These are phyloP conservation scores for Aspergillus caelatus DNA, from an alignment of 2,329 filamentous ascomycete genomes.

Conservation along the genomic window DNA sequence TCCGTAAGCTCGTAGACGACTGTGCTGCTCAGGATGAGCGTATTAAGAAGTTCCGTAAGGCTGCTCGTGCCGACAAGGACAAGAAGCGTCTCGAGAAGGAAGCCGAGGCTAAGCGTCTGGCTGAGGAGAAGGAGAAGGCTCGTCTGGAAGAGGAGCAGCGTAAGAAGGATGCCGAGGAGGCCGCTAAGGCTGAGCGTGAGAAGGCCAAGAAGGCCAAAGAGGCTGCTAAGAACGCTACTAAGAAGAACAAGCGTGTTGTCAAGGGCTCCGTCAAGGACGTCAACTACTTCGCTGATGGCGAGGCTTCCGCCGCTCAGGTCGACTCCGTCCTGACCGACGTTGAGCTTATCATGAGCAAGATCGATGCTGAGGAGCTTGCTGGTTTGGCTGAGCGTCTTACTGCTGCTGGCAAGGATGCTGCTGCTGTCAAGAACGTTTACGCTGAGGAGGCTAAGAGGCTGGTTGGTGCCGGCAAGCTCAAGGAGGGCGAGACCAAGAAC, in stretches of 20 bases:
- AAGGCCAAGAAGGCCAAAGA: conserved; percentile 95
- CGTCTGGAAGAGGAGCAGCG: conserved; percentile 82
- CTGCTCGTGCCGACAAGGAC: conserved; percentile 92
- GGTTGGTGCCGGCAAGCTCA: conserved; percentile 79
- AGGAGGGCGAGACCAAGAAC: conserved; percentile 76
- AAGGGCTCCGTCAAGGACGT: conserved; percentile 93
- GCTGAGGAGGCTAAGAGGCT: conserved; percentile 75
- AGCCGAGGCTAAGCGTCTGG: conserved; percentile 82
- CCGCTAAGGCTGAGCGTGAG: conserved; percentile 81
- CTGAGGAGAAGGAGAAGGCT: conserved; percentile 79
- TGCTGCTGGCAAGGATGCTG: conserved; percentile 72
- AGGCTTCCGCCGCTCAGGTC: conserved; percentile 74
- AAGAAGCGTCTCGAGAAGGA: conserved; percentile 90
- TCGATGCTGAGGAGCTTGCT: conserved; percentile 89
- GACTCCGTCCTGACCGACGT: conserved; percentile 83
- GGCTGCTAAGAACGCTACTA: conserved; percentile 95
- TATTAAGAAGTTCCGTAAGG: conserved; percentile 95
- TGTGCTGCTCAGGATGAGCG: conserved; percentile 83
- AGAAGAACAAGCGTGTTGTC: conserved; percentile 99
- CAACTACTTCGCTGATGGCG: conserved; percentile 85
- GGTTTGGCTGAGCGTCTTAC: conserved; percentile 78
- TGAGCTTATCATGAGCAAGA: conserved; percentile 82
- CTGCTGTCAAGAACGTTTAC: conserved; percentile 86
- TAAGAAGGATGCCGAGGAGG: conserved; percentile 80
- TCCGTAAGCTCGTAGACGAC: conserved; percentile 88